phyloP scores from a whole-genome alignment of 148 eudicot genomes.

The Rhododendron molle region DNA sequence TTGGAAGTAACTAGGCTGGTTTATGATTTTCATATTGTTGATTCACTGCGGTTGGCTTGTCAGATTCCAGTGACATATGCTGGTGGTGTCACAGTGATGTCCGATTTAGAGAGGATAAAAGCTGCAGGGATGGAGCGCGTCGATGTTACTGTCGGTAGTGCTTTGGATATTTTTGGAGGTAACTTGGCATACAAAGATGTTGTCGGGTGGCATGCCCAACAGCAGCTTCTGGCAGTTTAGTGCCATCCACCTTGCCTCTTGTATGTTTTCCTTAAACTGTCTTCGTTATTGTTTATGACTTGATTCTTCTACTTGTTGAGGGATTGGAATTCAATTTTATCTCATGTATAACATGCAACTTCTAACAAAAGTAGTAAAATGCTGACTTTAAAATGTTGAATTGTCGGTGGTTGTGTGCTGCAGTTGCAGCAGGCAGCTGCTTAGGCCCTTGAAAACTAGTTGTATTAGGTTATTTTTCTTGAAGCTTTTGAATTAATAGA shows the following conservation, averaged over 20 bases:
- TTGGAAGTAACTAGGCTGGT: background rate
- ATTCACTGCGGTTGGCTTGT: slow-evolving; percentile 10
- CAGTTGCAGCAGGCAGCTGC: background rate
- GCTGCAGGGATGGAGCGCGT: slow-evolving; percentile 77
- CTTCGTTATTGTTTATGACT: background rate
- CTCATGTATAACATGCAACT: background rate
- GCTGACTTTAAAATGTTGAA: background rate
- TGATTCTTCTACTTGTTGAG: background rate
- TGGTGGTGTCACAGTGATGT: slow-evolving; percentile 84
- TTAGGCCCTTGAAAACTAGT: background rate
- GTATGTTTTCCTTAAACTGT: background rate
- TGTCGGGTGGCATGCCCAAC: slow-evolving; percentile 71
- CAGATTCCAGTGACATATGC: slow-evolving; percentile 98
- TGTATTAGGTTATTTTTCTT: background rate
- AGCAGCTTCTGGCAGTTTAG: slow-evolving; percentile 37
- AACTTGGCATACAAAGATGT: slow-evolving; percentile 74
- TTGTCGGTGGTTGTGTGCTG: background rate
- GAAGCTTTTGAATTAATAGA: background rate
- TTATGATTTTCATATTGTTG: background rate
- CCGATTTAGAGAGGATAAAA: slow-evolving; percentile 80
- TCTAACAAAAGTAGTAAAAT: background rate
- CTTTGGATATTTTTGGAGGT: slow-evolving; percentile 91
- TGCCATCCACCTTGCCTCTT: background rate
- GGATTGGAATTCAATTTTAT: slow-evolving; percentile 1
- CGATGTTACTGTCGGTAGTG: slow-evolving; percentile 95